A percentile compares a stretch with the other conserved stretches of the same genome.
phyloP scores from a whole-genome alignment of 2,329 filamentous ascomycete genomes.

The Alternaria sp. region DNA sequence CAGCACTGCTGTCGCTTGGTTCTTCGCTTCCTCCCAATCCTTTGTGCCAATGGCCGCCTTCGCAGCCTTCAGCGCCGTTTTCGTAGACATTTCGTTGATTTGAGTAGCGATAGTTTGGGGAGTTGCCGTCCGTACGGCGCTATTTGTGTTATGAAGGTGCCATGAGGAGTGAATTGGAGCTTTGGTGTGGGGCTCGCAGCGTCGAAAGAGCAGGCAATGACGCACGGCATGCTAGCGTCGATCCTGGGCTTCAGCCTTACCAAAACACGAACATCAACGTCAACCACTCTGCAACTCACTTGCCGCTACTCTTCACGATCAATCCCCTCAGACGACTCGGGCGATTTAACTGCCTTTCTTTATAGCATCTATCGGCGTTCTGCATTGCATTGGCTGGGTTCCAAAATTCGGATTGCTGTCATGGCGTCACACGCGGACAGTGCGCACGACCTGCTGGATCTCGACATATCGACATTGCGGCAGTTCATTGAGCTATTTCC shows the following conservation, averaged over 20 bases:
- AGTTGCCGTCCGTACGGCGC: constrained; percentile 16
- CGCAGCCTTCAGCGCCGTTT: constrained; percentile 81
- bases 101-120: background rate
- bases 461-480: constrained; percentile 78
- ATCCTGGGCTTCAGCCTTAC: constrained; percentile 35
- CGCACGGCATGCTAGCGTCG: constrained; percentile 29
- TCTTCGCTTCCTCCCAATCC: constrained; percentile 77
- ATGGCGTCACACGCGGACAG: constrained; percentile 47
- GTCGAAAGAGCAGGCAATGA: constrained; percentile 27
- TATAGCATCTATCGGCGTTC: constrained; percentile 1
- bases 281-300: constrained; percentile 11
- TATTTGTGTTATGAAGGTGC: constrained; percentile 23
- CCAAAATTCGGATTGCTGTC: constrained; percentile 9
- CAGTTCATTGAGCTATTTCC: constrained; percentile 87
- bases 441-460: constrained; percentile 59
- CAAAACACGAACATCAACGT: constrained; percentile 29
- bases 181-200: constrained; percentile 17
- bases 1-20: constrained; percentile 72
- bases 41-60: constrained; percentile 77
- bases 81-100: constrained; percentile 52
- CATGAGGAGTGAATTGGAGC: constrained; percentile 24
- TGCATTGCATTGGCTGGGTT: constrained; percentile 1
- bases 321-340: background rate
- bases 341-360: background rate
- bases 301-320: background rate